These are phyloP conservation scores for Yamadazyma songkhlaensis DNA, from an alignment of 1,139 yeast genomes.

Conservation along the genomic window DNA sequence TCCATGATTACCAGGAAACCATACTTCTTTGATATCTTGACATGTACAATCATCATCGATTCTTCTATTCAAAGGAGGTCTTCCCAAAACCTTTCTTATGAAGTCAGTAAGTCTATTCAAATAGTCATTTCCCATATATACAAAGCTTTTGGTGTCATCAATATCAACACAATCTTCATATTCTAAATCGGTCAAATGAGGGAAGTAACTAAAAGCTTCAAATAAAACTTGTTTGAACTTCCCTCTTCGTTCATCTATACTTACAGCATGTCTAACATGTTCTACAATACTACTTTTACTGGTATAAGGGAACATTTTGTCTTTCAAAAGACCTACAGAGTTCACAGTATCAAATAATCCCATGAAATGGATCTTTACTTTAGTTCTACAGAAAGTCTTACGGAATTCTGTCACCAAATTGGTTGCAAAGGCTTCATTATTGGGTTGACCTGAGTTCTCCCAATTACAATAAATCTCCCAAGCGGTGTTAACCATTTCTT, in stretches of 20 bases:
- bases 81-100: conserved; percentile 6
- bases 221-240: conserved; percentile 59
- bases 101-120: conserved; percentile 4
- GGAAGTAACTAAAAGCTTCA: conserved; percentile 29
- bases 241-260: conserved; percentile 62
- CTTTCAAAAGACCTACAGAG: conserved; percentile 58
- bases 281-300: conserved; percentile 47
- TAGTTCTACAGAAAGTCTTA: conserved; percentile 45
- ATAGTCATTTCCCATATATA: conserved; percentile 1
- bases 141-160: conserved; percentile 4
- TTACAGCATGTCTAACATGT: conserved; percentile 63
- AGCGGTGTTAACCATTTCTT: conserved; percentile 53
- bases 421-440: conserved; percentile 26
- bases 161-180: conserved; percentile 14
- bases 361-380: conserved; percentile 50
- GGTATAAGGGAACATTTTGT: conserved; percentile 56
- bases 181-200: conserved; percentile 22
- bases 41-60: conserved; percentile 12
- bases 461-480: conserved; percentile 61
- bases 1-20: conserved; percentile 68
- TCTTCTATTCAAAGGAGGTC: conserved; percentile 5
- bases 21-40: conserved; percentile 47
- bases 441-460: conserved; percentile 62
- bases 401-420: conserved; percentile 50
- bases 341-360: conserved; percentile 69